Base-by-base conservation (phyloP, 805 yeast genomes). In the Metschnikowia sp. region DNA sequence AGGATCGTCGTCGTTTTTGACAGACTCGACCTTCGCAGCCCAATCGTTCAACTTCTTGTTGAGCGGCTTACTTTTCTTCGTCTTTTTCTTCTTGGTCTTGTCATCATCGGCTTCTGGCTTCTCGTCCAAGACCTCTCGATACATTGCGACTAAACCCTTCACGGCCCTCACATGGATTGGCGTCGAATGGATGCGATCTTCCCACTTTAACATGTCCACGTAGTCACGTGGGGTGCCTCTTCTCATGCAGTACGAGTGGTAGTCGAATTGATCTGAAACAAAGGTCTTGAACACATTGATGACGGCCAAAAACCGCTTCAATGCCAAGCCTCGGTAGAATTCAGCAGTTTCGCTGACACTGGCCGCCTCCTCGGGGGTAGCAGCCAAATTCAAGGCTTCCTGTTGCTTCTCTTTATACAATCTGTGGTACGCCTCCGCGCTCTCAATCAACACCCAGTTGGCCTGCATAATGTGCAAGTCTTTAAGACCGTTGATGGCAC, bases 391-490 rank as follows among this genome's bases (percentile, higher is more conserved):
- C 3, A 40, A 48, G 12, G 66, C 55, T 42, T 63, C 53, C 8
- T 47, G 40, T 39, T 58, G 50, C 39, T 59, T 58, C 19, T 62
- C 57, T 30, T 58, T 54, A 54, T 80, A 85, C 37, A 81, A 58
- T 57, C 97, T 79, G 43, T 69, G 65, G 57, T 88, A 89, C 3
- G 94, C 84, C 60, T 87, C 95, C 2, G 94, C 97, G 63, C 85
- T 82, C 62, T 89, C 97, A 13, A 78, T 67, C 53, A 94, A 68
- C 52, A 89, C 88, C 96, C 97, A 90, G 42, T 83, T 78, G n/a
- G 86, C 91, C 69, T 94, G 97, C 84, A 94, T 86, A 31, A 79
- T 75, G 60, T 88, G 95, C 57, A 92, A 73, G 62, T 94, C 97
- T 55, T 82, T 83, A 39, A 92, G 79, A 7, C 97, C 97, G 56